These are phyloP conservation scores for Hericium rajendrae DNA, from an alignment of 768 basidiomycete species.

Conservation along the genomic window DNA sequence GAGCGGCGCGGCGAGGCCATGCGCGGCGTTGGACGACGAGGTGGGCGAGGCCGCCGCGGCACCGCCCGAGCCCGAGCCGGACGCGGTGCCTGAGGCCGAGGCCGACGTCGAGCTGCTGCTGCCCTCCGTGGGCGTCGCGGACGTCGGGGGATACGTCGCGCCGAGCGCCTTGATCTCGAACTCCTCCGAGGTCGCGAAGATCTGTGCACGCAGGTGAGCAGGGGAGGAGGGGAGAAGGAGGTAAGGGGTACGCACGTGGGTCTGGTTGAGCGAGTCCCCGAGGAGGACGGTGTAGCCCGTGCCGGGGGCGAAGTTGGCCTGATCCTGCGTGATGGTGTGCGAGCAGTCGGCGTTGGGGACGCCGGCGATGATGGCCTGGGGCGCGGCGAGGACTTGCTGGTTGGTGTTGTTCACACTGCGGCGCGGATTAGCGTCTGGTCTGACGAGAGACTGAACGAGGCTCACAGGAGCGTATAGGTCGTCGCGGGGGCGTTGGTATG, in stretches of 20 bases:
- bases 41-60: neutral
- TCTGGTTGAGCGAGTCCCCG: slow-evolving; percentile 38
- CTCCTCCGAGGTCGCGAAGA: slow-evolving; percentile 42
- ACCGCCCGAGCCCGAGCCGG: neutral
- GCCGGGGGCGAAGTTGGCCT: slow-evolving; percentile 28
- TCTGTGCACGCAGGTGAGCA: slow-evolving; percentile 24
- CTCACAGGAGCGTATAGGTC: slow-evolving; percentile 23
- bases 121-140: slow-evolving; percentile 22
- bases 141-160: slow-evolving; percentile 39
- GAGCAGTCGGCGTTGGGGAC: slow-evolving; percentile 54
- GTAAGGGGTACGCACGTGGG: slow-evolving; percentile 35
- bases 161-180: slow-evolving; percentile 57
- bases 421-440: slow-evolving; percentile 7
- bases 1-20: slow-evolving; percentile 2
- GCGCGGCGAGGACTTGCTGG: slow-evolving; percentile 26
- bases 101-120: slow-evolving; percentile 2
- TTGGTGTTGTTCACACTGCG: slow-evolving; percentile 37
- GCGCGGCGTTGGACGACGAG: slow-evolving; percentile 1
- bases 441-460: neutral
- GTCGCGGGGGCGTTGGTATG: slow-evolving; percentile 22
- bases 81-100: neutral
- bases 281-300: slow-evolving; percentile 44
- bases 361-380: slow-evolving; percentile 39
- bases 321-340: slow-evolving; percentile 36
- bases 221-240: neutral